These are phyloP conservation scores for Geotrichum macrosporum DNA, from an alignment of 1,139 yeast genomes.

Conservation along the genomic window DNA sequence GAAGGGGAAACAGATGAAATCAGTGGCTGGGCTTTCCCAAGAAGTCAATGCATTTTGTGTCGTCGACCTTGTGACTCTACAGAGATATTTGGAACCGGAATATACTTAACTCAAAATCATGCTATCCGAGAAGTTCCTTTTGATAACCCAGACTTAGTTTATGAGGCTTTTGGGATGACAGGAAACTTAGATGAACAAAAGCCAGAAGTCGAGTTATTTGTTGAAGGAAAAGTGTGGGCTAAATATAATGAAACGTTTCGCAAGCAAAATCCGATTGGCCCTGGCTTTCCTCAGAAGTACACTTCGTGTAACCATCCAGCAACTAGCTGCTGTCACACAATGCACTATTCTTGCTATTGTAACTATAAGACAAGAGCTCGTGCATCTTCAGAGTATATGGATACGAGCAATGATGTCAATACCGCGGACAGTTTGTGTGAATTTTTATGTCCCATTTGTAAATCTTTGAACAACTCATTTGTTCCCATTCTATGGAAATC, in stretches of 20 bases:
- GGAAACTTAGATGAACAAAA: slow-evolving; percentile 45
- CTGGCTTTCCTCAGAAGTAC: slow-evolving; percentile 54
- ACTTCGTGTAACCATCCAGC: slow-evolving; percentile 47
- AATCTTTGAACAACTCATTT: slow-evolving; percentile 76
- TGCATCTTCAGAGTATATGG: too few relatives aligned
- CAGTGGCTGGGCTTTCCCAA: slow-evolving; percentile 66
- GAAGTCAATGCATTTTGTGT: slow-evolving; percentile 79
- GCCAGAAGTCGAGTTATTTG: slow-evolving; percentile 34
- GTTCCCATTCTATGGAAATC: slow-evolving; percentile 58
- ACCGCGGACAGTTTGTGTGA: too few relatives aligned
- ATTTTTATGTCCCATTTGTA: slow-evolving; percentile 78
- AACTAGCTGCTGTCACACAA: slow-evolving; percentile 89
- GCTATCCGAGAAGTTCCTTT: slow-evolving; percentile 63
- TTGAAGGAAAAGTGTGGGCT: slow-evolving; percentile 38
- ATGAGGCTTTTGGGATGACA: slow-evolving; percentile 56
- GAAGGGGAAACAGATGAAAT: slow-evolving; percentile 36
- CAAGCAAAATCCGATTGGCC: slow-evolving; percentile 53
- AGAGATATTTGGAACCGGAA: slow-evolving; percentile 75
- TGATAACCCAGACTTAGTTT: slow-evolving; percentile 58
- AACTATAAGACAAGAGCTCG: too few relatives aligned
- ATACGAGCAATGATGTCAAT: too few relatives aligned
- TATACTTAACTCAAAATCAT: slow-evolving; percentile 55
- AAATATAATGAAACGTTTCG: slow-evolving; percentile 39
- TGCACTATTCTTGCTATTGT: slow-evolving; percentile 76
- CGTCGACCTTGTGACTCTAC: slow-evolving; percentile 70